A percentile compares a stretch with the other conserved stretches of the same genome.
Evolutionary conservation across 306 rosid species (phyloP).

Genomic region (Pyrus bretschneideri): DNA sequence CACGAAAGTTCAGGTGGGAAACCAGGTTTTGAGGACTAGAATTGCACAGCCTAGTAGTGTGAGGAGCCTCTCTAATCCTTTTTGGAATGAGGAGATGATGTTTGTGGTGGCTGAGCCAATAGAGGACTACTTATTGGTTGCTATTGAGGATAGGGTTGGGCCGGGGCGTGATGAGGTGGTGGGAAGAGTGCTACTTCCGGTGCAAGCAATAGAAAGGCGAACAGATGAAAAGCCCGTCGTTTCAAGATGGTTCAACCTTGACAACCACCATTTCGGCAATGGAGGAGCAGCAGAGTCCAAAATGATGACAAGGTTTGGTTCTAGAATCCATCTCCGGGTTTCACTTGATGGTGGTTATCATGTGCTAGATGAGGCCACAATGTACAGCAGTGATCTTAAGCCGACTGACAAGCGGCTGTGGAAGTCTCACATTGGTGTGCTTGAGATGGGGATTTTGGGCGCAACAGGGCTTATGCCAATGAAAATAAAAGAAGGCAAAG

Average conservation of each 20-base stretch:
- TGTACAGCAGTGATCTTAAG: conserved; percentile 53
- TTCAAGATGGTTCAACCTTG: conserved; percentile 60
- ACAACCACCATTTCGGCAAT: conserved; percentile 19
- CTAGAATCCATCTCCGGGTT: conserved; percentile 43
- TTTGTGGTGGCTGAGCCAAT: conserved; percentile 60
- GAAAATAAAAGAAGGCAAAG: conserved; percentile 52
- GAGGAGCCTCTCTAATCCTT: conserved; percentile 51
- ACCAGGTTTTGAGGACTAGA: conserved; percentile 47
- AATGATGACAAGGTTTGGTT: conserved; percentile 42
- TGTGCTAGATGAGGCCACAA: conserved; percentile 59
- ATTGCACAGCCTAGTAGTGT: conserved; percentile 27
- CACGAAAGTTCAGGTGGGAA: conserved; percentile 44
- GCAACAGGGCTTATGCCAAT: conserved; percentile 61
- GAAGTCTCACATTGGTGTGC: conserved; percentile 62
- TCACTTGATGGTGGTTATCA: conserved; percentile 67
- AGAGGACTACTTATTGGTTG: conserved; percentile 45
- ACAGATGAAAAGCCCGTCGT: conserved; percentile 38
- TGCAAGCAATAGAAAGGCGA: conserved; percentile 37
- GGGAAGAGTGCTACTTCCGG: conserved; percentile 38
- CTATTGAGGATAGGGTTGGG: conserved; percentile 41
- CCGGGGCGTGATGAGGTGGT: conserved; percentile 42
- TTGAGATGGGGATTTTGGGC: conserved; percentile 56
- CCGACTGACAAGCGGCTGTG: conserved; percentile 56
- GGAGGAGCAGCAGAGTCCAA: conserved; percentile 29
- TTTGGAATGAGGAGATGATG: conserved; percentile 50